These are phyloP conservation scores for Pyricularia sp. DNA, from an alignment of 2,329 filamentous ascomycete genomes.

Conservation along the genomic window DNA sequence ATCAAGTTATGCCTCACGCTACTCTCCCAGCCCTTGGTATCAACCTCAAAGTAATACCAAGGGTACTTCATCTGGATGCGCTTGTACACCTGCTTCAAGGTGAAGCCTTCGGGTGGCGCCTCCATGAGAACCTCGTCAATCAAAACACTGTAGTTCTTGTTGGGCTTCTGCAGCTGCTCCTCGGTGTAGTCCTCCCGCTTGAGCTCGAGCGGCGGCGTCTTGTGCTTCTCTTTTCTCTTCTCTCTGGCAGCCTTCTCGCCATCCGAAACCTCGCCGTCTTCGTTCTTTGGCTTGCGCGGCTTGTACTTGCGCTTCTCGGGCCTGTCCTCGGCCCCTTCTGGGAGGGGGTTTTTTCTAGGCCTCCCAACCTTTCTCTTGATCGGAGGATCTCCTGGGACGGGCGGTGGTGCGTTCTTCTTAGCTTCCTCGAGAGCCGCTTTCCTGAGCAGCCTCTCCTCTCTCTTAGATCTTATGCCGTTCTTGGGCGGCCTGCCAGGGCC, in stretches of 20 bases:
- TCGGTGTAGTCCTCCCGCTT: slow-evolving; percentile 45
- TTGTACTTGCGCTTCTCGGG: slow-evolving; percentile 60
- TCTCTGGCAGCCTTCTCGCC: slow-evolving; percentile 43
- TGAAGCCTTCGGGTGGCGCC: slow-evolving; percentile 42
- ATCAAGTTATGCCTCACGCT: slow-evolving; percentile 56
- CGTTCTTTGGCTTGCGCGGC: slow-evolving; percentile 36
- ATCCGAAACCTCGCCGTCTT: slow-evolving; percentile 41
- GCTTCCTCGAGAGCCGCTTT: slow-evolving; percentile 44
- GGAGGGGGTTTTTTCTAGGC: slow-evolving; percentile 52
- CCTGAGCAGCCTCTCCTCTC: slow-evolving; percentile 57
- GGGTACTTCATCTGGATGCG: slow-evolving; percentile 48
- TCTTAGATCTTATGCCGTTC: slow-evolving; percentile 75
- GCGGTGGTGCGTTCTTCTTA: slow-evolving; percentile 39
- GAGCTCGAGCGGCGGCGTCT: slow-evolving; percentile 50
- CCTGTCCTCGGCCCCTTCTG: slow-evolving; percentile 42
- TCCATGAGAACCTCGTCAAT: slow-evolving; percentile 51
- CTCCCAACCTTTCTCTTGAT: slow-evolving; percentile 57
- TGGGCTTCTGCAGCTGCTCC: slow-evolving; percentile 50
- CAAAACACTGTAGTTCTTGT: slow-evolving; percentile 52
- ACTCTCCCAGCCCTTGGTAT: slow-evolving; percentile 58
- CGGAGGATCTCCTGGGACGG: slow-evolving; percentile 36
- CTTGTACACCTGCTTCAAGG: slow-evolving; percentile 55
- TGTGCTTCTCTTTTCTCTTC: slow-evolving; percentile 54
- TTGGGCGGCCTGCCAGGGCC: slow-evolving; percentile 76
- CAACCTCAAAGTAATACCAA: slow-evolving; percentile 50